Percentiles rank a stretch among this genome's conserved stretches.
phyloP scores from a whole-genome alignment of 352 stramenopile genomes.

The Phytophthora sp. region DNA sequence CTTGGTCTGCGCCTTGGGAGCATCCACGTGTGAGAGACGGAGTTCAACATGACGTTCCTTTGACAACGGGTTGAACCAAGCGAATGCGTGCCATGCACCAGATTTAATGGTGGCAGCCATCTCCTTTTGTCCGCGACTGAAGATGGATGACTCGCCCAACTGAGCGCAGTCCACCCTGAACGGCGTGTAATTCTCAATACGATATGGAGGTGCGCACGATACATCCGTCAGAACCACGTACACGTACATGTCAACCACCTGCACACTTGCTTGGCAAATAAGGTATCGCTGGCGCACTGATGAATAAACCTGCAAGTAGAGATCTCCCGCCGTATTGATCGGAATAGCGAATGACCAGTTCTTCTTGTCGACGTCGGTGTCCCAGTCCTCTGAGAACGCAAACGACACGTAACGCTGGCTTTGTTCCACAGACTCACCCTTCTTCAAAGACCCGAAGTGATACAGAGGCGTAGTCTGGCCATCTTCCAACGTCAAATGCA shows the following conservation, averaged over 20 bases:
- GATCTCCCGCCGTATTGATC: conserved; percentile 76
- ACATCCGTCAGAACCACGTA: conserved; percentile 88
- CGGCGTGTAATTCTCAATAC: conserved; percentile 90
- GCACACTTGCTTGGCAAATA: conserved; percentile 85
- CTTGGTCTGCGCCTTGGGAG: conserved; percentile 60
- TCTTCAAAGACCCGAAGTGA: conserved; percentile 82
- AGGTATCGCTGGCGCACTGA: conserved; percentile 71
- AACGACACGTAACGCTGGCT: conserved; percentile 84
- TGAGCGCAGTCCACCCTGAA: conserved; percentile 81
- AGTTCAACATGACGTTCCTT: conserved; percentile 86
- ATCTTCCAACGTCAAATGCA: conserved; percentile 56
- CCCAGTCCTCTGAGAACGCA: conserved; percentile 76
- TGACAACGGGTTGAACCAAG: conserved; percentile 85
- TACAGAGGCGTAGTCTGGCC: conserved; percentile 77
- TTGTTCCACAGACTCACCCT: conserved; percentile 57
- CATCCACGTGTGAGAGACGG: conserved; percentile 58
- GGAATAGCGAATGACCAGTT: conserved; percentile 85
- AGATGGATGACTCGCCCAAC: conserved; percentile 70
- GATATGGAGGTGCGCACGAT: conserved; percentile 79
- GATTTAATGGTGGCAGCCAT: conserved; percentile 57
- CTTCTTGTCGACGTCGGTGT: conserved; percentile 48
- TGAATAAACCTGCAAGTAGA: conserved; percentile 86
- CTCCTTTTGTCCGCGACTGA: conserved; percentile 64
- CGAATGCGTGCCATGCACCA: conserved; percentile 81
- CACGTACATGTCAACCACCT: conserved; percentile 90